Evolutionary conservation across 352 stramenopile genomes (phyloP), one percentile per base, ranked within the genome.

Genomic region (Achlya hypogyna): DNA sequence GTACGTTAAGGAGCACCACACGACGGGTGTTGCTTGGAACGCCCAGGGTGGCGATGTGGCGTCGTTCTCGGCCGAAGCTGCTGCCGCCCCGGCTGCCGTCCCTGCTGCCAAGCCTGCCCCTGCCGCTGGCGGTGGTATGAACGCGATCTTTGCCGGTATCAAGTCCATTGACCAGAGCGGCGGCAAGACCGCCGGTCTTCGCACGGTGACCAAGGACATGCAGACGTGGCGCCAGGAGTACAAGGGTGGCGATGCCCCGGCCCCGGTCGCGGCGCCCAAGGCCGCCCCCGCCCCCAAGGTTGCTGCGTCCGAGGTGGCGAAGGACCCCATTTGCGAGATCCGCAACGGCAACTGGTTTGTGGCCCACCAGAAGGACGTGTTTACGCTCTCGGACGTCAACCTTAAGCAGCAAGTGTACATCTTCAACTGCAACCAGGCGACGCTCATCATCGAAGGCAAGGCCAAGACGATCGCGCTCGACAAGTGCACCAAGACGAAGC

Each of bases 191-290:
- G 94, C 90, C 5, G 96, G 95, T 28, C 75, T 99, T 2, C 95
- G 94, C 72, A 97, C 97, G 71, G 92, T 98, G 53, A 96, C 88
- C n/a, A 98, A 97, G 78, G 95, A 98, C 68, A 88, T 96, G 84
- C 93, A 98, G 79, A 98, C 96, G n/a, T 98, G 93, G 93, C 82
- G 93, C 52, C 89, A 96, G 64, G 95, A 98, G 75, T 98, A 94
- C 81, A 86, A 96, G 63, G 85, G 78, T 4, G 71, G 62, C 23
- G 82, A 77, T 43, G 72, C 69, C 5, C n/a, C 69, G 10, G 28
- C 70, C 1, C 51, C 64, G 25, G 65, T 65, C 1, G 43, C 59
- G 29, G 63, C 66, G 0, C 65, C 42, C 10, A 69, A 53, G 32
- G 14, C 54, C 3, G 74, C 78, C 51, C 72, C 75, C 31, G 49